A percentile compares a stretch with the other conserved stretches of the same genome.
Conservation (phyloP, 2,329 filamentous ascomycete genomes). For the Hortaea werneckii region DNA sequence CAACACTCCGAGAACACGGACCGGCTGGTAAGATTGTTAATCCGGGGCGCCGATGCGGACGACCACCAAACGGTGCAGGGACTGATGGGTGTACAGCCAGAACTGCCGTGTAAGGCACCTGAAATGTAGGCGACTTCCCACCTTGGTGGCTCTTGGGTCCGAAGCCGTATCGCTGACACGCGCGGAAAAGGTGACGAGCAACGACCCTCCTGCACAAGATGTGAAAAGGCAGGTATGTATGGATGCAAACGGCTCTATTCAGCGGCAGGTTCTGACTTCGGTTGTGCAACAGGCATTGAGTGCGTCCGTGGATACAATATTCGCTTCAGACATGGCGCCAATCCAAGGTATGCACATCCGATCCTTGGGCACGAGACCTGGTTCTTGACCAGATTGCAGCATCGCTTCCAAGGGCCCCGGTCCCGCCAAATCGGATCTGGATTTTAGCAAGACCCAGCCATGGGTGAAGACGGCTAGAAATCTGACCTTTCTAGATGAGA, state of each 20-base stretch:
- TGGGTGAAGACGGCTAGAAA: conserved; percentile 21
- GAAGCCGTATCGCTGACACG: too few relatives aligned
- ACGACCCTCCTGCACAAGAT: conserved; percentile 19
- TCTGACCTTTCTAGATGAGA: conserved; percentile 25
- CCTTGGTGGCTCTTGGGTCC: too few relatives aligned
- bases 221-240: conserved; percentile 18
- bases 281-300: not conserved
- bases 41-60: not conserved
- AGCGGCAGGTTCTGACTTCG: too few relatives aligned
- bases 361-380: not conserved
- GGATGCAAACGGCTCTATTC: too few relatives aligned
- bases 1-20: conserved; percentile 13
- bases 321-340: conserved; percentile 22
- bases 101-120: conserved; percentile 21
- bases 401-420: conserved; percentile 16
- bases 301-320: conserved; percentile 15
- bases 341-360: conserved; percentile 16
- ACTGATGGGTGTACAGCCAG: conserved; percentile 10
- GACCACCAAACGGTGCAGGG: not conserved
- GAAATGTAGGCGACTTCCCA: conserved; percentile 12
- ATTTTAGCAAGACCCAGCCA: conserved; percentile 21
- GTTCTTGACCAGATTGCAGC: conserved; percentile 7
- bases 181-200: conserved; percentile 17
- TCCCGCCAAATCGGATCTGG: conserved; percentile 20
- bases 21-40: conserved; percentile 14